These are phyloP conservation scores for Schizochytrium sp. DNA, from an alignment of 108 stramenopile genomes.

Conservation along the genomic window DNA sequence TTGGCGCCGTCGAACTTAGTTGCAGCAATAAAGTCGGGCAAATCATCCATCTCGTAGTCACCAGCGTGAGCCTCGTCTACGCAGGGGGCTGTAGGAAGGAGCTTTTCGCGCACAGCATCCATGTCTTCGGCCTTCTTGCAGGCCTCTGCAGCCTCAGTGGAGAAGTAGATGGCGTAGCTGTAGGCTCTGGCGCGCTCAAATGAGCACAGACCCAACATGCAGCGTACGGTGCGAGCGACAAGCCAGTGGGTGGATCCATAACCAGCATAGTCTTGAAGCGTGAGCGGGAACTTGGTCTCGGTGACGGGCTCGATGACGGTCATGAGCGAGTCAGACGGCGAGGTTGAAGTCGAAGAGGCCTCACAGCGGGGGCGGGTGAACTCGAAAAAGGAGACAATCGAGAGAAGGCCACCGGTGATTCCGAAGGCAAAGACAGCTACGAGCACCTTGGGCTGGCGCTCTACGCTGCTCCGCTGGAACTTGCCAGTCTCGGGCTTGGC, in stretches of 20 bases:
- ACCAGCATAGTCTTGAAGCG: background rate
- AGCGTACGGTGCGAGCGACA: conserved; percentile 5
- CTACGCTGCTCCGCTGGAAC: conserved; percentile 28
- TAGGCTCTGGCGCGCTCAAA: conserved; percentile 44
- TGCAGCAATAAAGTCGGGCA: background rate
- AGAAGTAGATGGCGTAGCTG: conserved; percentile 55
- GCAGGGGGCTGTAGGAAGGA: background rate
- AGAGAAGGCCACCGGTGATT: background rate
- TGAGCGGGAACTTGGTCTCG: conserved; percentile 44
- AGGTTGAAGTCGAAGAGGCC: background rate
- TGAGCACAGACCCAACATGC: conserved; percentile 51
- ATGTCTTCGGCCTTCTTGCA: background rate
- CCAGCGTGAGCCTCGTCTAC: background rate
- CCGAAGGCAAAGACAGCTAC: conserved; percentile 11
- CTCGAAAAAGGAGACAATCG: conserved; percentile 17
- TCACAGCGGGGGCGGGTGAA: background rate
- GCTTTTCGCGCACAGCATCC: background rate
- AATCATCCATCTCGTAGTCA: background rate
- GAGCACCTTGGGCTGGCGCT: conserved; percentile 31
- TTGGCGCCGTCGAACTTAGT: conserved; percentile 23
- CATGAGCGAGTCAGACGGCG: conserved; percentile 17
- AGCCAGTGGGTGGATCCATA: conserved; percentile 23
- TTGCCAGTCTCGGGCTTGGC: conserved; percentile 38
- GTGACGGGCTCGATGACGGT: conserved; percentile 33
- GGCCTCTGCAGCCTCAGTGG: conserved; percentile 27